phyloP scores from a whole-genome alignment of 805 yeast genomes.

The Suhomyces tanzawaensis region DNA sequence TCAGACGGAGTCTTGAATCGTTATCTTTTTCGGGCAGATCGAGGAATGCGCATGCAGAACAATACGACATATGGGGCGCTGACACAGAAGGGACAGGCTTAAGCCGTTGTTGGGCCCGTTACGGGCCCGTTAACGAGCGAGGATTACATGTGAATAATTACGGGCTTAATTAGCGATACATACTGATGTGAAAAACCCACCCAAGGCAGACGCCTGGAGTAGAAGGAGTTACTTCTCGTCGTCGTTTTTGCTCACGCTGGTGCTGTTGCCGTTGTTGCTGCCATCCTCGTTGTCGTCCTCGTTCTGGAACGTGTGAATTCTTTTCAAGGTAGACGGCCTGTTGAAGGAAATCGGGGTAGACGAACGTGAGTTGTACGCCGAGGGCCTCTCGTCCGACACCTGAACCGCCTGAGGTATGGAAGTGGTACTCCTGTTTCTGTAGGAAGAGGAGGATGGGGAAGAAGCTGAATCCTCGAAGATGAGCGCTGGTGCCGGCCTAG shows the following conservation, averaged over 20 bases:
- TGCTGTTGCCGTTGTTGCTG: conserved; percentile 51
- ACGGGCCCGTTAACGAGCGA: too few relatives aligned
- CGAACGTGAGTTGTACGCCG: conserved; percentile 2
- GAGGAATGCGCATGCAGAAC: too few relatives aligned
- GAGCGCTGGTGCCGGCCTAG: background rate
- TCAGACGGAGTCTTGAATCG: too few relatives aligned
- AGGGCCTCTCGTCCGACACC: conserved; percentile 1
- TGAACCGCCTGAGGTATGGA: background rate
- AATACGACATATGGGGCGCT: too few relatives aligned
- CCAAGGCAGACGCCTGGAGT: too few relatives aligned
- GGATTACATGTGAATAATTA: too few relatives aligned
- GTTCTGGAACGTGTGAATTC: conserved; percentile 12
- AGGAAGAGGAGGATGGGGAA: background rate
- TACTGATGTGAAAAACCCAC: too few relatives aligned
- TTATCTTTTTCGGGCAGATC: too few relatives aligned
- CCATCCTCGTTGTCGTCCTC: conserved; percentile 45
- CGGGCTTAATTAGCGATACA: too few relatives aligned
- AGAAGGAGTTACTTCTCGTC: conserved; percentile 17
- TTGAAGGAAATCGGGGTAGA: conserved; percentile 6
- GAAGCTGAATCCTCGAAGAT: background rate
- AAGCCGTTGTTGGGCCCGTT: too few relatives aligned
- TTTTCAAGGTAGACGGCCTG: conserved; percentile 1
- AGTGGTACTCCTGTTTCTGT: background rate
- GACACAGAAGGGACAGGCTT: too few relatives aligned
- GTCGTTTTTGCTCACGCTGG: conserved; percentile 51